A percentile compares a stretch with the other conserved stretches of the same genome.
Conservation (phyloP, 2,329 filamentous ascomycete genomes). For the Phaeosphaeria sp. region DNA sequence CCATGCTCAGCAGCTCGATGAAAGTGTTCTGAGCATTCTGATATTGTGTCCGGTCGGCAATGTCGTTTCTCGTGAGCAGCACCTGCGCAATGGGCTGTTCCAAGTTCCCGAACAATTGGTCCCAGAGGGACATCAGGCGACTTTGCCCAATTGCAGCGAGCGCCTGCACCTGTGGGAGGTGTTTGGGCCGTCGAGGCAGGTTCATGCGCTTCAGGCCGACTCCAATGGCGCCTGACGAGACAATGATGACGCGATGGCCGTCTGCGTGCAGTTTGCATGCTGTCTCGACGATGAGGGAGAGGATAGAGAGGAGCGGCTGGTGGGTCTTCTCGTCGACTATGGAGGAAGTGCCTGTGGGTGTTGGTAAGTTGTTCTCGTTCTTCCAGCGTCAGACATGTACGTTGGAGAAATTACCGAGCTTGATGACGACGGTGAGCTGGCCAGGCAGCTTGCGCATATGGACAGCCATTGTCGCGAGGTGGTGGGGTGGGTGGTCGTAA, state of each 20-base stretch:
- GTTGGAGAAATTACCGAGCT: conserved; percentile 69
- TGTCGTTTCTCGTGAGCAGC: conserved; percentile 91
- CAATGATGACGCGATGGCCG: conserved; percentile 93
- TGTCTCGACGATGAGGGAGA: conserved; percentile 93
- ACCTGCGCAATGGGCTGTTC: conserved; percentile 94
- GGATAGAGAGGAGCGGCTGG: conserved; percentile 87
- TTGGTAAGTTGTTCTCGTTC: conserved; percentile 39
- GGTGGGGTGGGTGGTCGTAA: not conserved
- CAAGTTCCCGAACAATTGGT: conserved; percentile 86
- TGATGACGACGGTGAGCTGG: conserved; percentile 78
- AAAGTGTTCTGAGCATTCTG: conserved; percentile 97
- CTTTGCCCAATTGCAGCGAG: conserved; percentile 96
- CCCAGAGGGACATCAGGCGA: conserved; percentile 93
- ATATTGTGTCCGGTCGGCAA: conserved; percentile 94
- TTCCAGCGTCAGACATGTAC: conserved; percentile 28
- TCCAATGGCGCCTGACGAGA: conserved; percentile 96
- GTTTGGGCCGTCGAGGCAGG: conserved; percentile 83
- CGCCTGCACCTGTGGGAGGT: conserved; percentile 88
- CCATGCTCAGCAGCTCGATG: conserved; percentile 86
- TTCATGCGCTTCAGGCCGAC: conserved; percentile 92
- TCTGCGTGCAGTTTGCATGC: conserved; percentile 84
- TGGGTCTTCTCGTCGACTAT: conserved; percentile 97
- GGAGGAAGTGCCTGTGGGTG: conserved; percentile 83
- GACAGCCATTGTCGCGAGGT: conserved; percentile 34
- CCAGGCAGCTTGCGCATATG: conserved; percentile 60